These are phyloP conservation scores for Boletus sensibilis DNA, from an alignment of 768 basidiomycete species.

Conservation along the genomic window DNA sequence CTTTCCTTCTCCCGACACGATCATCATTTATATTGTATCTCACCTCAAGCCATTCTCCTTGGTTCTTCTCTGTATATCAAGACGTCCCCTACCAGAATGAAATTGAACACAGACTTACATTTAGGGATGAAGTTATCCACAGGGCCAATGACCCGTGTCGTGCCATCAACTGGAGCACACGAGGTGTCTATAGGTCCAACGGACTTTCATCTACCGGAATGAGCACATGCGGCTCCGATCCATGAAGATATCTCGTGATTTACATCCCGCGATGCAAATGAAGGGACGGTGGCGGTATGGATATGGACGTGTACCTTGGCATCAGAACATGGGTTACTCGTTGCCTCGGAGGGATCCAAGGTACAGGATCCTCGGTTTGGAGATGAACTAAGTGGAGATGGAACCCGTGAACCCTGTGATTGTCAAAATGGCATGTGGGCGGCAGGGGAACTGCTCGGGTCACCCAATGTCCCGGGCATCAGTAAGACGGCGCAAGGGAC, in stretches of 20 bases:
- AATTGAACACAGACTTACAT: not conserved
- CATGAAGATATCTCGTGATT: not conserved
- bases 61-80: slow-evolving; percentile 18
- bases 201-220: not conserved
- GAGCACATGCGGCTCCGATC: not conserved
- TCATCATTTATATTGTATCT: slow-evolving; percentile 18
- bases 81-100: slow-evolving; percentile 1
- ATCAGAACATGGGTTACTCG: not conserved
- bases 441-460: too few relatives aligned
- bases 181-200: not conserved
- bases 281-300: not conserved
- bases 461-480: too few relatives aligned
- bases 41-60: not conserved
- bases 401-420: too few relatives aligned
- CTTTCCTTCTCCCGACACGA: not conserved
- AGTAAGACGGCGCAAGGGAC: too few relatives aligned
- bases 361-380: not conserved
- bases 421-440: too few relatives aligned
- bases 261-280: not conserved
- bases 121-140: not conserved
- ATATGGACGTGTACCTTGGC: not conserved
- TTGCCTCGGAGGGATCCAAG: not conserved
- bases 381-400: too few relatives aligned
- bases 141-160: not conserved
- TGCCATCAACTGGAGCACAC: not conserved